Percentiles rank a stretch among this genome's conserved stretches.
phyloP scores from a whole-genome alignment of 345 rosid genomes.

The Triadica sebifera region DNA sequence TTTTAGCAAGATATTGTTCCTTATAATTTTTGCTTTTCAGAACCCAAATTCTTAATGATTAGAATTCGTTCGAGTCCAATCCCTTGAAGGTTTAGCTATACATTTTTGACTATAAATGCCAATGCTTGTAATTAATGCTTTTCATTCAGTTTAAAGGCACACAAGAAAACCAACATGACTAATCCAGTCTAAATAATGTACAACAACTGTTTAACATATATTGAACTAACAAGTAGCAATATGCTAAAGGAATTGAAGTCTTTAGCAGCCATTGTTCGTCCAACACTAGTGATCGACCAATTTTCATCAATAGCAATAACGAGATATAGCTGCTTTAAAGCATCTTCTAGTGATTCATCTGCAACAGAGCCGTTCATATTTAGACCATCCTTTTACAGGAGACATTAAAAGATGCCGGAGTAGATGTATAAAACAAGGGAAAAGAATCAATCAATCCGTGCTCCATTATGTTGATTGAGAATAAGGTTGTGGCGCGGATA shows the following conservation, averaged over 20 bases:
- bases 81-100: no score
- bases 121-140: no score
- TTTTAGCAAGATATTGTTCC: no score
- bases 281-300: constrained; percentile 77
- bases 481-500: not conserved
- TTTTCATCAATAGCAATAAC: constrained; percentile 87
- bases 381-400: constrained; percentile 1
- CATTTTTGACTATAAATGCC: no score
- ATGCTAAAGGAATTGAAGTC: constrained; percentile 16
- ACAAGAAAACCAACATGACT: no score
- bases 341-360: constrained; percentile 88
- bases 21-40: no score
- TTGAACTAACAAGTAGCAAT: not conserved
- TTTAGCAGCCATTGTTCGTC: constrained; percentile 88
- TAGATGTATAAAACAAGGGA: not conserved
- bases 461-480: not conserved
- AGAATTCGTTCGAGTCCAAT: no score
- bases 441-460: no score
- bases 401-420: not conserved
- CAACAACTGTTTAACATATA: no score
- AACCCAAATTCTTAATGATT: no score
- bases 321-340: constrained; percentile 81
- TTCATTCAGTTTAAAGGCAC: no score
- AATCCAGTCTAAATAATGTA: no score
- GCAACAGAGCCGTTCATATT: constrained; percentile 34